Evolutionary conservation across 73 alveolate species (phyloP).

Genomic region (Paramecium tetraurelia): DNA sequence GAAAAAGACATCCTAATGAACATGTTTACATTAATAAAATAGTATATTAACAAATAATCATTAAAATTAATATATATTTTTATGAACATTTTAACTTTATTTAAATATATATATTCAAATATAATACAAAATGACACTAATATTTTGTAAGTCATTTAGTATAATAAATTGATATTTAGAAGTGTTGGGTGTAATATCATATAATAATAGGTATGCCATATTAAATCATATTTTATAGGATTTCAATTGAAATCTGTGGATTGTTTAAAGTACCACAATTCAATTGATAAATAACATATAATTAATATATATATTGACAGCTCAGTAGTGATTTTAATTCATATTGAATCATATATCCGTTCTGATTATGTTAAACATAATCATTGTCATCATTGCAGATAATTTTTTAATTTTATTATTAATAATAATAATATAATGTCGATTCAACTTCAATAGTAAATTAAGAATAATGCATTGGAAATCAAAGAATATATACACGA

Average conservation of each 20-base stretch:
- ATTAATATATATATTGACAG: background rate
- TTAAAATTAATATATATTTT: background rate
- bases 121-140: background rate
- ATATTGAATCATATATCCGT: background rate
- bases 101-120: background rate
- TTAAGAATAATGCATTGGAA: slow-evolving; percentile 47
- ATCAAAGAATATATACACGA: slow-evolving; percentile 49
- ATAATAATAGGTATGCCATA: no score
- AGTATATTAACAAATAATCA: background rate
- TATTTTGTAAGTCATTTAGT: no score
- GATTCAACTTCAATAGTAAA: slow-evolving; percentile 9
- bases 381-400: background rate
- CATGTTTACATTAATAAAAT: background rate
- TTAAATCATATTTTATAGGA: no score
- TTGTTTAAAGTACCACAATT: background rate
- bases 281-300: background rate
- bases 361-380: background rate
- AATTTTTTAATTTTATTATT: background rate
- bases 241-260: no score
- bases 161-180: no score
- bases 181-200: background rate
- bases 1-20: slow-evolving; percentile 76
- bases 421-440: background rate
- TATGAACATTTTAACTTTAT: background rate
- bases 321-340: background rate